These are phyloP conservation scores for Prinsepia uniflora DNA, from an alignment of 306 rosid species.

Conservation along the genomic window DNA sequence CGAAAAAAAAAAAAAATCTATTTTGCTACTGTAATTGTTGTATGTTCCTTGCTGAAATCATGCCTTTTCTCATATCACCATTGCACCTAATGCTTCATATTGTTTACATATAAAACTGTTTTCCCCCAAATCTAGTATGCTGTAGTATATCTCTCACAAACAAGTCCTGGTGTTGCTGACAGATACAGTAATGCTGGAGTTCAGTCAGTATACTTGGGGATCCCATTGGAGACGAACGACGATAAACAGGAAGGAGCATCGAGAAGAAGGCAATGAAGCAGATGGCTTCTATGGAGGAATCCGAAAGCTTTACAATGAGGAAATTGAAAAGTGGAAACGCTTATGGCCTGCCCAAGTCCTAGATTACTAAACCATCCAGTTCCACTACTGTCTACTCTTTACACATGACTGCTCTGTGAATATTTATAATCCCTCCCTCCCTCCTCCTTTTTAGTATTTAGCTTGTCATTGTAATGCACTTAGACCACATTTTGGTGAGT, in stretches of 20 bases:
- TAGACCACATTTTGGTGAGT: not conserved
- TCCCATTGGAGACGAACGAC: conserved; percentile 71
- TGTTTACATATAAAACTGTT: not conserved
- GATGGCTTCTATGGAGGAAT: conserved; percentile 91
- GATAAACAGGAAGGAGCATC: conserved; percentile 62
- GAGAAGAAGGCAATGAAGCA: conserved; percentile 73
- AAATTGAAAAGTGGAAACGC: conserved; percentile 66
- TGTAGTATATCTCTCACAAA: conserved; percentile 12
- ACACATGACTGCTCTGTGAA: not conserved
- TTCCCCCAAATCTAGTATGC: not conserved
- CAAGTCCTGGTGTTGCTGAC: conserved; percentile 23
- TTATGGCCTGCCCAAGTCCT: conserved; percentile 57
- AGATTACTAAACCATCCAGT: conserved; percentile 30
- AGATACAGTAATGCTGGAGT: conserved; percentile 74
- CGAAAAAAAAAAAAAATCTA: not conserved
- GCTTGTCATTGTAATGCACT: not conserved
- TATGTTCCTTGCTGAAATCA: conserved; percentile 1
- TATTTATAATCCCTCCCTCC: conserved; percentile 1
- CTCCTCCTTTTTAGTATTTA: not conserved
- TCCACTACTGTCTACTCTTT: not conserved
- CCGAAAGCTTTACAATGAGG: conserved; percentile 60
- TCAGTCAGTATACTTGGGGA: conserved; percentile 64
- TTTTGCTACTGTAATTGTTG: too few species aligned
- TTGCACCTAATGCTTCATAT: not conserved
- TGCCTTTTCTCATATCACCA: not conserved